A percentile compares a stretch with the other conserved stretches of the same genome.
phyloP scores from a whole-genome alignment of 192 early-diverging fungal species.

The Mortierella alpina region DNA sequence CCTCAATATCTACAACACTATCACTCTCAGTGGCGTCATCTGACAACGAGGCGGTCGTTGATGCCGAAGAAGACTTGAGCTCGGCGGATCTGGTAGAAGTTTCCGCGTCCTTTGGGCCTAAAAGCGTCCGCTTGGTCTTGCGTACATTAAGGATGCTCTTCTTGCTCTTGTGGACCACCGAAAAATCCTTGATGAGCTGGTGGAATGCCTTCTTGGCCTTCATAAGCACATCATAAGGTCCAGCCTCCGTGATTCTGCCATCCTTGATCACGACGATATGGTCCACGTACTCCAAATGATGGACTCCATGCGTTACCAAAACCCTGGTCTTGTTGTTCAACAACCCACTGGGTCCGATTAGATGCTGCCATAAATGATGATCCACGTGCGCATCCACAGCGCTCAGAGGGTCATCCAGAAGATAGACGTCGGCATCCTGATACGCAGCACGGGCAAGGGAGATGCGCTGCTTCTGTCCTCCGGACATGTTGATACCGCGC shows the following conservation, averaged over 20 bases:
- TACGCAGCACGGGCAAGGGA: conserved; percentile 85
- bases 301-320: conserved; percentile 82
- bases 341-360: conserved; percentile 81
- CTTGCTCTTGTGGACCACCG: conserved; percentile 31
- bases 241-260: conserved; percentile 72
- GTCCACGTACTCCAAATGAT: conserved; percentile 73
- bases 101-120: not conserved
- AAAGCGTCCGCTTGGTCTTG: not conserved
- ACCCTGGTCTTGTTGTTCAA: conserved; percentile 82
- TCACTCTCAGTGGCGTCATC: conserved; percentile 5
- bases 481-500: conserved; percentile 63
- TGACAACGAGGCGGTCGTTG: not conserved
- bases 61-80: not conserved
- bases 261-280: conserved; percentile 74
- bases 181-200: conserved; percentile 73
- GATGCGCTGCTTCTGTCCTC: conserved; percentile 89
- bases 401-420: conserved; percentile 89
- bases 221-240: conserved; percentile 72
- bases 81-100: not conserved
- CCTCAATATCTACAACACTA: conserved; percentile 13
- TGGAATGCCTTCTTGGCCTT: conserved; percentile 60
- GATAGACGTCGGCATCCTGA: conserved; percentile 76
- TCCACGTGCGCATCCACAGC: conserved; percentile 67
- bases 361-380: conserved; percentile 27
- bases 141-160: not conserved